Base-by-base conservation (phyloP, 108 stramenopile species). In the Conticribra guillardii region DNA sequence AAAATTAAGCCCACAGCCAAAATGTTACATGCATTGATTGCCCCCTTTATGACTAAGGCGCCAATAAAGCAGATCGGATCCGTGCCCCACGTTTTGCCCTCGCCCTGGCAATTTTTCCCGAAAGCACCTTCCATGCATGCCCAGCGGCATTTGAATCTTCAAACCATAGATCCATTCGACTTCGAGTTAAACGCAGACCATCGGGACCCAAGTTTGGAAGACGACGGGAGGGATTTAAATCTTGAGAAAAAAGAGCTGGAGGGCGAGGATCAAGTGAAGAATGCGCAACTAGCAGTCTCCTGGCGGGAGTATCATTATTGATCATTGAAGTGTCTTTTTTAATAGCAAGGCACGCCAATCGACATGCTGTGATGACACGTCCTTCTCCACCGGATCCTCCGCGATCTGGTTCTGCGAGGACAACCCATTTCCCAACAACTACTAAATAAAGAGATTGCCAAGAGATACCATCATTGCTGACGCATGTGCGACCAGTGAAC, bases 381-480 rank as follows among this genome's bases (percentile, higher is more conserved):
- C 91, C 90, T 52, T 90, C 75, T 15, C 85, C 90, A 3, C 76
- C 79, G 19, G 88, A 78, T 4, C 75, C 68, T 33, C 61, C 70
- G 45, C 74, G 69, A 34, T 80, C 83, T 8, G 89, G 91, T 64
- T 95, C 91, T 21, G 85, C 94, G 32, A 95, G 63, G 11, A 95
- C 74, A 37, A 89, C 71, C 63, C 82, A 76, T 23, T 75, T 71
- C 9, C 82, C 87, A 37, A 90, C 49, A 19, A 92, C 64, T 3
- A 88, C 87, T 2, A 95, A 71, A 68, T 95, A 95, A n/a, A 95
- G 87, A 27, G 88, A 89, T 51, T 90, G 91, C 94, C 94, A 95
- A 31, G 84, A 84, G 11, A 95, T 79, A 2, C 94, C 94, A 55
- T 90, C 88, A 30, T 88, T 84, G 24, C 86, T 82, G 28, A 89